Evolutionary conservation across 176 grass and related monocot genomes (phyloP), one percentile per base, ranked within the genome.

Genomic region (Elymus sibiricus): DNA sequence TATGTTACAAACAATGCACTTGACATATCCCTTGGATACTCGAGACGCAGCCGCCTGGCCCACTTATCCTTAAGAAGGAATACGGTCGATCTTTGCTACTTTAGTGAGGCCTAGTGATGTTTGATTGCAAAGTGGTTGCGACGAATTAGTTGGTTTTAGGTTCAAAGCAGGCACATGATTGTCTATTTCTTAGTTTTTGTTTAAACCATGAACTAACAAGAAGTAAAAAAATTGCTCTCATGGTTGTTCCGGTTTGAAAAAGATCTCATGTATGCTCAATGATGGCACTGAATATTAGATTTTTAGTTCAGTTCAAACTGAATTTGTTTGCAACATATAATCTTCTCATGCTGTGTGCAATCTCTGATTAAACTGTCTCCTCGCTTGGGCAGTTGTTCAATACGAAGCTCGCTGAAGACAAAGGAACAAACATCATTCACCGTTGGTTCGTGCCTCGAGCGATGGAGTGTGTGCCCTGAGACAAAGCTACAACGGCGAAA

Each of bases 321-420:
- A 29, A 68, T 77, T 31, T 34, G 10, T 82, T 53, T 82, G 5
- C 5, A 56, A 24, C 62, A 56, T 8, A 40, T 40, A 43, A 24
- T 17, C 44, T 17, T 9, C 19, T 40, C 13, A 12, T 78, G 35
- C 5, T 0, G 7, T 29, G 37, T 27, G 26, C 34, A 76, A 29
- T 76, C 68, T 37, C 37, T 86, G 21, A 85, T 80, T 9, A 28
- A 76, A 64, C 5, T 11, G 62, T 60, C 9, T 42, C 43, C 9
- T 80, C 11, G 15, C 4, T 60, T 62, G 9, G 12, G 64, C 44
- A 90, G 88, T 90, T 82, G 88, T 90, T 44, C 88, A 90, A 39
- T 90, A 86, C 49, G 88, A 90, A 86, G 88, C 88, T 0, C 78
- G 88, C 49, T 90, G 83, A 86, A 82, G 70, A 76, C 12, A 69